Evolutionary conservation across 345 rosid species (phyloP).

Genomic region (Limnanthes douglasii): DNA sequence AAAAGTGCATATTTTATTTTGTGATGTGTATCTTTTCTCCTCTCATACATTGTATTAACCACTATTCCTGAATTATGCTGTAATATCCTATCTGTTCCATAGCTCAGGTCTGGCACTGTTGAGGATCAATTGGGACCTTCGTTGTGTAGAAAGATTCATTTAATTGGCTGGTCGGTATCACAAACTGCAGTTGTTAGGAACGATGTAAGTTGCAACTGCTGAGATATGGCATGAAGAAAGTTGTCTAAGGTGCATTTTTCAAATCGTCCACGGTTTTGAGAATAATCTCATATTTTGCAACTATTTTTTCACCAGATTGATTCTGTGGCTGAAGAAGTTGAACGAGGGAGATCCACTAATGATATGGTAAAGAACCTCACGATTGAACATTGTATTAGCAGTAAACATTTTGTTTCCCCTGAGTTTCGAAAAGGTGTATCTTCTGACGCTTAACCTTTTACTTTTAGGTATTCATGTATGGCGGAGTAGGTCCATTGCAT

Average conservation of each 20-base stretch:
- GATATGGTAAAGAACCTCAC: conserved; percentile 90
- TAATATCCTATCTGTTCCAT: conserved; percentile 51
- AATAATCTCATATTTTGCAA: conserved; percentile 8
- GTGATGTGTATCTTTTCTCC: background rate
- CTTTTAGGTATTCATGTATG: conserved; percentile 66
- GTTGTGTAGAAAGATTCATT: conserved; percentile 59
- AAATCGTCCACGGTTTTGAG: background rate
- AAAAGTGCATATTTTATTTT: background rate
- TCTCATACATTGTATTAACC: background rate
- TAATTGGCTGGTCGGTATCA: conserved; percentile 68
- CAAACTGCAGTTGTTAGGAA: conserved; percentile 46
- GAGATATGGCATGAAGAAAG: background rate
- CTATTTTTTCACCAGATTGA: conserved; percentile 49
- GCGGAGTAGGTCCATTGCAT: conserved; percentile 94
- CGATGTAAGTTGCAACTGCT: conserved; percentile 51
- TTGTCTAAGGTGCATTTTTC: background rate
- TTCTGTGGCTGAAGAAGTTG: conserved; percentile 96
- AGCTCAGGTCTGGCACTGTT: conserved; percentile 98
- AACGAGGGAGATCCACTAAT: conserved; percentile 43
- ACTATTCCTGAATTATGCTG: conserved; percentile 17
- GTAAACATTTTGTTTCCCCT: conserved; percentile 1
- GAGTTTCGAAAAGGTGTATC: background rate
- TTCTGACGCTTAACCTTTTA: conserved; percentile 4
- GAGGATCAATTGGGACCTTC: conserved; percentile 75
- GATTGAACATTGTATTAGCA: no score